Evolutionary conservation across 2,329 filamentous ascomycete species (phyloP).

Genomic region (Stachybotrys echinatus): DNA sequence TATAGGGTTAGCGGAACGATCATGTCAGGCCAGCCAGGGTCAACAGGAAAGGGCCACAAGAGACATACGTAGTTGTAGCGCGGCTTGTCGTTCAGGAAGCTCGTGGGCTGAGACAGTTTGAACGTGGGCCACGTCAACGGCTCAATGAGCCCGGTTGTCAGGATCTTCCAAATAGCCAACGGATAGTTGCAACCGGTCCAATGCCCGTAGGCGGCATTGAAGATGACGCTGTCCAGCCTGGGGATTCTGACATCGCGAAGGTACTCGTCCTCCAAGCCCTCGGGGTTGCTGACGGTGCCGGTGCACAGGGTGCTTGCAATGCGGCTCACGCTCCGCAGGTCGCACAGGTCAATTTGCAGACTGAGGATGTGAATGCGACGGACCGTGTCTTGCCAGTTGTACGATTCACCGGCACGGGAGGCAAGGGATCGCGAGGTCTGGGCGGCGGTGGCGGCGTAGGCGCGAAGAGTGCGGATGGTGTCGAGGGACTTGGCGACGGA

Average conservation of each 20-base stretch:
- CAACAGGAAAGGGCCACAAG: not conserved
- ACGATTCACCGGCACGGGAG: slow-evolving; percentile 28
- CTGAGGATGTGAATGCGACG: slow-evolving; percentile 53
- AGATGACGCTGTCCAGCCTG: slow-evolving; percentile 71
- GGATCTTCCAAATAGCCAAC: slow-evolving; percentile 44
- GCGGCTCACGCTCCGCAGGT: slow-evolving; percentile 44
- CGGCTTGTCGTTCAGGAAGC: slow-evolving; percentile 34
- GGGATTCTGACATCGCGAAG: slow-evolving; percentile 49
- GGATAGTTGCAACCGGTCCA: slow-evolving; percentile 76
- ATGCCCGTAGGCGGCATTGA: slow-evolving; percentile 85
- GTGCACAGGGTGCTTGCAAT: slow-evolving; percentile 41
- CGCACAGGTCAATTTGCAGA: slow-evolving; percentile 55
- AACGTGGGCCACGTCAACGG: slow-evolving; percentile 72
- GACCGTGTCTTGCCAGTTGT: slow-evolving; percentile 33
- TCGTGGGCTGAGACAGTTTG: slow-evolving; percentile 57
- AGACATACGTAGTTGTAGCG: slow-evolving; percentile 26
- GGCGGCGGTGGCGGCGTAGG: slow-evolving; percentile 46
- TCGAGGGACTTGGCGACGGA: slow-evolving; percentile 67
- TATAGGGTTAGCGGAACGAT: not conserved
- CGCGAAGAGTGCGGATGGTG: slow-evolving; percentile 60
- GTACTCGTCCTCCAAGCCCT: slow-evolving; percentile 27
- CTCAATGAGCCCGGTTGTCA: slow-evolving; percentile 58
- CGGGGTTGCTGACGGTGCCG: slow-evolving; percentile 40
- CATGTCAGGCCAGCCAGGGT: not conserved
- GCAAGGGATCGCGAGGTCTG: slow-evolving; percentile 29